Conservation (phyloP, 2,329 filamentous ascomycete species). For the Stenocarpella maydis region DNA sequence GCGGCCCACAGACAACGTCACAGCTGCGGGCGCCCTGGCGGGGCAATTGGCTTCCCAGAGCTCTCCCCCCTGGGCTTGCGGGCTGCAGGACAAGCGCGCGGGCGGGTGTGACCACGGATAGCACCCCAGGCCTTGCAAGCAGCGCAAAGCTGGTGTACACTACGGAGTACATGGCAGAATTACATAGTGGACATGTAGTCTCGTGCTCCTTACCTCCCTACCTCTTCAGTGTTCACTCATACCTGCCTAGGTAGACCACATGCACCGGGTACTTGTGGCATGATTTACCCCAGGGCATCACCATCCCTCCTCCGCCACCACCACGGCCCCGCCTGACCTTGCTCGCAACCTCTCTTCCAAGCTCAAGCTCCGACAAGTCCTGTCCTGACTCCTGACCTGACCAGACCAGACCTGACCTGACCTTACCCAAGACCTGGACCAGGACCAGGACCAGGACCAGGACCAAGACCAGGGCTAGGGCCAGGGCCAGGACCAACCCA, state of each 20-base stretch:
- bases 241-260: no score
- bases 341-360: slow-evolving; percentile 1
- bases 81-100: neutral
- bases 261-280: neutral
- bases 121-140: neutral
- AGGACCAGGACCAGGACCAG: neutral
- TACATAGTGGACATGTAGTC: no score
- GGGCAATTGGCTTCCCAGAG: neutral
- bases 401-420: neutral
- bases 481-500: neutral
- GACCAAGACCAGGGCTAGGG: neutral
- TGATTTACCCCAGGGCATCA: neutral
- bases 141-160: neutral
- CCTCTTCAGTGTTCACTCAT: no score
- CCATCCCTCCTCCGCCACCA: neutral
- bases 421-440: neutral
- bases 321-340: slow-evolving; percentile 24
- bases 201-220: neutral
- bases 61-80: slow-evolving; percentile 1
- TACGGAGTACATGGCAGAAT: no score
- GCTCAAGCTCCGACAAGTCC: neutral
- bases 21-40: neutral
- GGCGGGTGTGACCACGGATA: slow-evolving; percentile 25
- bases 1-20: slow-evolving; percentile 27
- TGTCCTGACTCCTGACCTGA: neutral